These are phyloP conservation scores for Pythium dissimile DNA, from an alignment of 352 stramenopile genomes.

Conservation along the genomic window DNA sequence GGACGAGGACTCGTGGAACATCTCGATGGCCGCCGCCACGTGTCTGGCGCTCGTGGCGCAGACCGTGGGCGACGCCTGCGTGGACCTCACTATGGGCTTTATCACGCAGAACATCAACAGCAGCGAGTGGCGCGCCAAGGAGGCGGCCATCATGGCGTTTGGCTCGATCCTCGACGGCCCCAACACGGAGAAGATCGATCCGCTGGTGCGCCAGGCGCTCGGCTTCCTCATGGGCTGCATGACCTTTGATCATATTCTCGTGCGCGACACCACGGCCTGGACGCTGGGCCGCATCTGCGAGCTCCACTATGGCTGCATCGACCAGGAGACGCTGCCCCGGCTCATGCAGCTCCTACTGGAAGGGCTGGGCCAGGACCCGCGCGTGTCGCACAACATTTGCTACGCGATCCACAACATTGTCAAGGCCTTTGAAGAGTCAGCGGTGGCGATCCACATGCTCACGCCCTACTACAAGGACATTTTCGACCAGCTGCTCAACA, in stretches of 20 bases:
- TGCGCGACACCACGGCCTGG: slow-evolving; percentile 96
- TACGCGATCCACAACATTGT: slow-evolving; percentile 97
- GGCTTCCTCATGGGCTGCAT: slow-evolving; percentile 91
- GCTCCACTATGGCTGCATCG: slow-evolving; percentile 90
- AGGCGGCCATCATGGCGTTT: slow-evolving; percentile 97
- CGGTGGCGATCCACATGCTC: slow-evolving; percentile 80
- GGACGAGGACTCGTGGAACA: slow-evolving; percentile 94
- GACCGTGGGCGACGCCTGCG: slow-evolving; percentile 90
- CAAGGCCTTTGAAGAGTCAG: slow-evolving; percentile 88
- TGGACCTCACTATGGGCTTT: slow-evolving; percentile 92
- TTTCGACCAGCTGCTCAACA: slow-evolving; percentile 91
- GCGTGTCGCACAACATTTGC: slow-evolving; percentile 93
- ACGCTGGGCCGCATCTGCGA: slow-evolving; percentile 95
- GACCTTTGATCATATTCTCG: slow-evolving; percentile 89
- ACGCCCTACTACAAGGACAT: slow-evolving; percentile 90
- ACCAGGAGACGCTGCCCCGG: slow-evolving; percentile 83
- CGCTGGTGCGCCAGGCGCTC: slow-evolving; percentile 91
- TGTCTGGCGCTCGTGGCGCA: slow-evolving; percentile 93
- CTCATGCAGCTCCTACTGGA: slow-evolving; percentile 88
- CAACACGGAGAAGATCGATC: slow-evolving; percentile 86
- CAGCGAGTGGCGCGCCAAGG: slow-evolving; percentile 93
- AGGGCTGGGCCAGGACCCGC: slow-evolving; percentile 82
- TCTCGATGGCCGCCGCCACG: slow-evolving; percentile 93
- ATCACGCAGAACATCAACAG: slow-evolving; percentile 94
- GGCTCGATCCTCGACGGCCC: slow-evolving; percentile 94